Evolutionary conservation across 257 asterid species (phyloP), one percentile per base, ranked within the genome.

Genomic region (Verbascum thapsus): DNA sequence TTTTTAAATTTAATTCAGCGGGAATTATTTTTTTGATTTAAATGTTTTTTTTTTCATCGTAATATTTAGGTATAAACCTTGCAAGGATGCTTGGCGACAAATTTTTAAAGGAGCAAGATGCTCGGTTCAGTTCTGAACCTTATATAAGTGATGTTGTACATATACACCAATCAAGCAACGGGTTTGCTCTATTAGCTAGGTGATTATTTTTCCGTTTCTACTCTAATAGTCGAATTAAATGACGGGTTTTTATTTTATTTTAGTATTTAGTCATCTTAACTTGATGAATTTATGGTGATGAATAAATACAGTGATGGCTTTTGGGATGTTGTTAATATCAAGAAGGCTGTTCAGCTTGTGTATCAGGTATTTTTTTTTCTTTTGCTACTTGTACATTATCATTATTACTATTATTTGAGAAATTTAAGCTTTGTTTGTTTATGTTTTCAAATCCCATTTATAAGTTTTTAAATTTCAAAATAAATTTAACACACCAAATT

Each of bases 51-150:
- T 53, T n/a, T 53, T 5, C 3, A 1, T 26, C 5, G 32, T 26
- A 2, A 26, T 13, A 16, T 67, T 43, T 62, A 94, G 99, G 99
- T 53, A 76, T 94, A 61, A 94, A 94, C 78, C 97, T 94, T 16
- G 96, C 90, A 65, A 81, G 97, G 70, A 86, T 94, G 99, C 95
- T 94, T 8, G 99, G 99, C 47, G 99, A 94, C 80, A 94, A 94
- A 58, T 94, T 87, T 80, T 84, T 90, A 51, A 94, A 94, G 80
- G 90, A 90, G 75, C 96, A 94, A 64, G 99, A 90, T 49, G 61
- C 68, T 50, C 96, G 99, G 45, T 85, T 94, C 68, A 94, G 91
- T 62, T 74, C 97, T 54, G 98, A 94, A 74, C 99, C 97, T 58
- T 94, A 76, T 76, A 75, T 90, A 55, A 94, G 99, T 64, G 82